Evolutionary conservation across 208 protist species (phyloP), one percentile per base, ranked within the genome.

Genomic region (Zelonia costaricensis): DNA sequence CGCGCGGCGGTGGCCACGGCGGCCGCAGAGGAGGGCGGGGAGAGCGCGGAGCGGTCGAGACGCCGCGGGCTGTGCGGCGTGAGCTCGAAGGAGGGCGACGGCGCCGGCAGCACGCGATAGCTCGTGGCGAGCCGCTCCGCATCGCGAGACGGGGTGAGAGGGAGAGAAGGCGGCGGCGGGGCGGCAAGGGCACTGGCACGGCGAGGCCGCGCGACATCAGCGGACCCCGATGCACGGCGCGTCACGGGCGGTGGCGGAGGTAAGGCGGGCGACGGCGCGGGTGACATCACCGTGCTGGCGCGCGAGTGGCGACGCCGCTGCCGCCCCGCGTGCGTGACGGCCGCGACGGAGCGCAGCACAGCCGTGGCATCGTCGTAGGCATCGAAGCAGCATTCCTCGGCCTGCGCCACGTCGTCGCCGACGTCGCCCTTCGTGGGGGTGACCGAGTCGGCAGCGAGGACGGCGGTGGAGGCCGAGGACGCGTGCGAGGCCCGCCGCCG

Each of bases 351-450:
- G 33, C 10, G 47, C 48, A 64, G 47, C 58, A 53, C 4, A 53
- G 18, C 23, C n/a, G n/a, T n/a, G n/a, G 54, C 46, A 0, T 55
- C 28, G 20, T 23, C 51, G 18, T 25, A 40, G 15, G 58, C 49
- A 28, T 72, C 65, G 27, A 65, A 63, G 57, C 33, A 72, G 33
- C 22, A 54, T 13, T 60, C 42, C 18, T 46, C 57, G 0, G 18
- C 20, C 31, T 43, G 43, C 4, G 15, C 45, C 15, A 25, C 7
- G 12, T 16, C 20, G 18, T 49, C 57, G 18, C 35, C 12, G 35
- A 46, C 20, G 25, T 23, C 33, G 38, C 20, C 8, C 16, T 13
- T 53, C 44, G 5, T 30, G 16, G 1, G 22, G 12, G 6, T 28
- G 43, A 22, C 22, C 33, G 39, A 18, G 20, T 27, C 15, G 5